Conservation (phyloP, 2,329 filamentous ascomycete species). For the Trichophyton verrucosum region DNA sequence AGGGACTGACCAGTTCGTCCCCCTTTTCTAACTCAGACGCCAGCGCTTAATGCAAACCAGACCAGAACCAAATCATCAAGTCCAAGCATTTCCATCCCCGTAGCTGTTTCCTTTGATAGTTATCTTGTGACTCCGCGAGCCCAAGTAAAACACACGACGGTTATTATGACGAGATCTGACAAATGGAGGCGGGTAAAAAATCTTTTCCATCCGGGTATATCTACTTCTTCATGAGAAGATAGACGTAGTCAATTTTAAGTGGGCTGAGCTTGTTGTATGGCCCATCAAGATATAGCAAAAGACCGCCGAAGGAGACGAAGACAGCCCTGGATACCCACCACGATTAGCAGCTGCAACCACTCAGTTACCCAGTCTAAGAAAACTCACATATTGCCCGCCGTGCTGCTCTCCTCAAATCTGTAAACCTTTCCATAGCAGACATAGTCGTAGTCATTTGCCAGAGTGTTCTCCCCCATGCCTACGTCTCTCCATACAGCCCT, state of each 20-base stretch:
- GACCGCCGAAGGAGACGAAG: conserved; percentile 84
- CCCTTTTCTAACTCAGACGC: conserved; percentile 20
- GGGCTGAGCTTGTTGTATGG: conserved; percentile 93
- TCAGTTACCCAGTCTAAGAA: not conserved
- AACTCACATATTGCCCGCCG: conserved; percentile 72
- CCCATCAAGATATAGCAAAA: conserved; percentile 81
- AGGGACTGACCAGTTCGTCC: conserved; percentile 4
- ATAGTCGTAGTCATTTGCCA: conserved; percentile 43
- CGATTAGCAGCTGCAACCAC: not conserved
- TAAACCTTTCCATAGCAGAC: conserved; percentile 43
- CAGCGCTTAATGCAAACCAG: conserved; percentile 27
- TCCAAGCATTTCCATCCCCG: not conserved
- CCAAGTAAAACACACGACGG: not conserved
- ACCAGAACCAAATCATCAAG: not conserved
- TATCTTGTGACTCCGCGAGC: not conserved
- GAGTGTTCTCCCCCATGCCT: conserved; percentile 43
- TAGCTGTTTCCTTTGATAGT: not conserved
- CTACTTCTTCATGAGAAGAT: conserved; percentile 86
- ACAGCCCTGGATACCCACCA: conserved; percentile 56
- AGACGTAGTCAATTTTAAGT: conserved; percentile 83
- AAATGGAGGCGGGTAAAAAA: not conserved
- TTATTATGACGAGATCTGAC: not conserved
- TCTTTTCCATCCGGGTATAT: not conserved
- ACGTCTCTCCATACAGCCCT: conserved; percentile 63
- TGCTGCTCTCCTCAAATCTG: conserved; percentile 40